Conservation (phyloP, 1,284 basidiomycete genomes). For the Malassezia sp. region DNA sequence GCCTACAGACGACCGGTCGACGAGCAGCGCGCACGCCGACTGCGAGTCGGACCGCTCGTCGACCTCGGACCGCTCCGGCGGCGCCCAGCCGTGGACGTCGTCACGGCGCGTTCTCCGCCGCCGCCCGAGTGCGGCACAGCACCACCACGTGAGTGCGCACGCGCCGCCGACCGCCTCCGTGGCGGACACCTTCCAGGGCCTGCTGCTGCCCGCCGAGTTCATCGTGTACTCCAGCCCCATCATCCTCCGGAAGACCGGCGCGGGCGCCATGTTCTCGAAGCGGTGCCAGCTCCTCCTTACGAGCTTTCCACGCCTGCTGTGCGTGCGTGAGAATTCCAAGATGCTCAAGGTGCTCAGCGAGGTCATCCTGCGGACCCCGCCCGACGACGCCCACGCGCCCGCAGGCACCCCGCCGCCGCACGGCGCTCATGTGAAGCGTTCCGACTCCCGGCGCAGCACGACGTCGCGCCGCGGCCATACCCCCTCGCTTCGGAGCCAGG, state of each 20-base stretch:
- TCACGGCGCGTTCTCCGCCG: neutral
- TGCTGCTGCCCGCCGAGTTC: slow-evolving; percentile 33
- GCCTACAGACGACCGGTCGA: too few relatives aligned
- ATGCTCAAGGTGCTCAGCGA: slow-evolving; percentile 49
- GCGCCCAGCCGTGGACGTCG: neutral
- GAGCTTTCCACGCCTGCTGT: slow-evolving; percentile 51
- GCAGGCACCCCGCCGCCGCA: slow-evolving; percentile 29
- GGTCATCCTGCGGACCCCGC: slow-evolving; percentile 46
- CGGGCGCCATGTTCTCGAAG: slow-evolving; percentile 45
- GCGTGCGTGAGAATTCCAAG: slow-evolving; percentile 49
- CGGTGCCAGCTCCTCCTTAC: slow-evolving; percentile 51
- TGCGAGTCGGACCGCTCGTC: neutral
- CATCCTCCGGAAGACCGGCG: slow-evolving; percentile 30
- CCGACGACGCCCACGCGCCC: slow-evolving; percentile 37
- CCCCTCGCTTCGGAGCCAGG: slow-evolving; percentile 1
- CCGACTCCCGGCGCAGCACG: slow-evolving; percentile 2
- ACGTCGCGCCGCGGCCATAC: slow-evolving; percentile 10
- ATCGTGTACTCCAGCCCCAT: slow-evolving; percentile 35
- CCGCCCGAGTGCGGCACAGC: neutral
- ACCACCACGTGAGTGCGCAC: neutral
- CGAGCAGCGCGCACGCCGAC: neutral
- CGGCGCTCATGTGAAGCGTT: slow-evolving; percentile 25
- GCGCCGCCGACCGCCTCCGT: neutral
- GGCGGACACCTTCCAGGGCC: neutral
- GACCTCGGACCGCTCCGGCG: neutral